These are phyloP conservation scores for Pestalotiopsis sp. DNA, from an alignment of 2,329 filamentous ascomycete genomes.

Conservation along the genomic window DNA sequence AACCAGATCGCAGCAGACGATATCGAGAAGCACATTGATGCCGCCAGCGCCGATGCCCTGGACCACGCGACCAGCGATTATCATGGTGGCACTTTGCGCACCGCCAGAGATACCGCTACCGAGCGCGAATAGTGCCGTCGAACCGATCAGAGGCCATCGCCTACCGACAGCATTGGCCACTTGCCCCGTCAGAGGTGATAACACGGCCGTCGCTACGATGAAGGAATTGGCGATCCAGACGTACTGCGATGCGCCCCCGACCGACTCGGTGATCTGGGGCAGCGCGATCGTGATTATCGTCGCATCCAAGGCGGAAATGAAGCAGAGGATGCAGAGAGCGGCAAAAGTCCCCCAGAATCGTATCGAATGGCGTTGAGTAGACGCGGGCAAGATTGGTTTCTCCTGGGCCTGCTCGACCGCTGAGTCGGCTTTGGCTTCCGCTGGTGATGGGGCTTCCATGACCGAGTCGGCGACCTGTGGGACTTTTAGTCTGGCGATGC, in stretches of 20 bases:
- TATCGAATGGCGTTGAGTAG: neutral
- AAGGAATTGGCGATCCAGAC: conserved; percentile 12
- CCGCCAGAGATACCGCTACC: conserved; percentile 4
- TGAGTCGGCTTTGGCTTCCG: neutral
- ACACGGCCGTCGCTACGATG: neutral
- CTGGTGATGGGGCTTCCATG: neutral
- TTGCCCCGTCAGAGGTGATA: neutral
- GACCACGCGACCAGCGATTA: conserved; percentile 42
- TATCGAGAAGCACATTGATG: conserved; percentile 42
- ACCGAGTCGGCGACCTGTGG: neutral
- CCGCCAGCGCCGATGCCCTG: conserved; percentile 42
- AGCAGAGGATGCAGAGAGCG: neutral
- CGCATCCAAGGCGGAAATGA: conserved; percentile 1
- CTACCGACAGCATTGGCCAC: neutral
- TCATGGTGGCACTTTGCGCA: conserved; percentile 23
- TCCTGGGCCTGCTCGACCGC: neutral
- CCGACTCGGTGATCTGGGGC: conserved; percentile 4
- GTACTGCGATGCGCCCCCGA: conserved; percentile 6
- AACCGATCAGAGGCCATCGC: neutral
- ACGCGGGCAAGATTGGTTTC: neutral
- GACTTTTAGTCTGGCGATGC: neutral
- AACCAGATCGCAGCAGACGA: conserved; percentile 51
- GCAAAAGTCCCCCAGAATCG: neutral
- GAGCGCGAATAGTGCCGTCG: neutral
- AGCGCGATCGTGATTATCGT: conserved; percentile 5